These are phyloP conservation scores for Russula earlei DNA, from an alignment of 768 basidiomycete genomes.

Conservation along the genomic window DNA sequence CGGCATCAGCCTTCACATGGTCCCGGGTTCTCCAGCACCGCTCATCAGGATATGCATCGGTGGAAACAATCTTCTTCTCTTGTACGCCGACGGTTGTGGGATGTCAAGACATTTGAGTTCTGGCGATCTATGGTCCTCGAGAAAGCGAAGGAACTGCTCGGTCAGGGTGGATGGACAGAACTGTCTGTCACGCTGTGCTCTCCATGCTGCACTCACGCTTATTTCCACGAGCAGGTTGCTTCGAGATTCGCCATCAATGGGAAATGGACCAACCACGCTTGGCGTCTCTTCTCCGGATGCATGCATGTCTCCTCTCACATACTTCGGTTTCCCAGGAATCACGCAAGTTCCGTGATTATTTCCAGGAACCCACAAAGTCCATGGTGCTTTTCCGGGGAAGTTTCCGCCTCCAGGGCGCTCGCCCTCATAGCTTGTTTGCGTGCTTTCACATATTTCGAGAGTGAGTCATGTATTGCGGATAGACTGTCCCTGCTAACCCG, in stretches of 20 bases:
- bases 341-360: conserved; percentile 35
- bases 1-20: conserved; percentile 52
- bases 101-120: conserved; percentile 72
- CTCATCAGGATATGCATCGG: conserved; percentile 55
- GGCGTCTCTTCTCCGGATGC: conserved; percentile 19
- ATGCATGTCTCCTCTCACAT: conserved; percentile 18
- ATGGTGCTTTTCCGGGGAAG: conserved; percentile 68
- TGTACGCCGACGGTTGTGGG: conserved; percentile 84
- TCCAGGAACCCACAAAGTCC: conserved; percentile 30
- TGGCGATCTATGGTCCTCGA: conserved; percentile 70
- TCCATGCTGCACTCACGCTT: neutral
- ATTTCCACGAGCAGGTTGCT: conserved; percentile 1
- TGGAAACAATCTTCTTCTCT: conserved; percentile 59
- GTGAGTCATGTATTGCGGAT: conserved; percentile 27
- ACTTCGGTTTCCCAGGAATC: conserved; percentile 27
- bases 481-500: neutral
- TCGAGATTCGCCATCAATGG: no score
- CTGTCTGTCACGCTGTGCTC: conserved; percentile 37
- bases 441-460: conserved; percentile 61
- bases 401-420: conserved; percentile 65
- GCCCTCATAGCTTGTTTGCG: conserved; percentile 59
- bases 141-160: conserved; percentile 67
- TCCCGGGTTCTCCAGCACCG: conserved; percentile 73
- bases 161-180: conserved; percentile 63
- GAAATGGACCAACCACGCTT: neutral